Evolutionary conservation across 208 protist species (phyloP).

Genomic region (Crithidia mellificae): DNA sequence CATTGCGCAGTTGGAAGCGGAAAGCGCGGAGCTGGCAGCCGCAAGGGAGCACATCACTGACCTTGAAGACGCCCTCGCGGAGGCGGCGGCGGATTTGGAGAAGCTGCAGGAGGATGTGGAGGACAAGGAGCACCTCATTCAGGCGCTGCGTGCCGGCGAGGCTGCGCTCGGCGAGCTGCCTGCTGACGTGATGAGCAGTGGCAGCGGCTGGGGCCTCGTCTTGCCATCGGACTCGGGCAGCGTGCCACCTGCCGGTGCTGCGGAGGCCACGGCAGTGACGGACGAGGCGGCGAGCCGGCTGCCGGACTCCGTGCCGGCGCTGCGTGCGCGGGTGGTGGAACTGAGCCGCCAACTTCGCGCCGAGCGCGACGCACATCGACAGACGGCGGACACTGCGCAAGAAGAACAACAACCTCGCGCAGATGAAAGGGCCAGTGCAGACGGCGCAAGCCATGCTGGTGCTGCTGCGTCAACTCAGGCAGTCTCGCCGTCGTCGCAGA

Average conservation of each 20-base stretch:
- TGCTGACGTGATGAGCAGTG: slow-evolving; percentile 7
- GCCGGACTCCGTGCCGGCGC: background rate
- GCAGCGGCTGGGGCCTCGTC: slow-evolving; percentile 4
- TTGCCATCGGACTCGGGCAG: background rate
- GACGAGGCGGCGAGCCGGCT: background rate
- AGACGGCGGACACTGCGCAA: background rate
- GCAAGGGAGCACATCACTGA: slow-evolving; percentile 9
- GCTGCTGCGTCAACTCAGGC: background rate
- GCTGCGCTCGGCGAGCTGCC: slow-evolving; percentile 20
- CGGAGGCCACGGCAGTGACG: too few species aligned
- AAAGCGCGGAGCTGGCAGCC: slow-evolving; percentile 1
- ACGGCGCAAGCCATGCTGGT: too few species aligned
- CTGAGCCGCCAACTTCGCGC: slow-evolving; percentile 13
- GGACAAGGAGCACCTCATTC: slow-evolving; percentile 25
- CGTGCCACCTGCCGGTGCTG: background rate
- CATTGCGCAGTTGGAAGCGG: slow-evolving; percentile 8
- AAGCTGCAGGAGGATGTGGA: slow-evolving; percentile 28
- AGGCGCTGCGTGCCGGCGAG: slow-evolving; percentile 28
- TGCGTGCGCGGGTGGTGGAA: slow-evolving; percentile 15
- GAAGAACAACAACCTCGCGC: background rate
- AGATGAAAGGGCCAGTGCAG: too few species aligned
- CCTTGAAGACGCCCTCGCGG: slow-evolving; percentile 26
- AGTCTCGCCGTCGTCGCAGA: background rate
- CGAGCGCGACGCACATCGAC: background rate
- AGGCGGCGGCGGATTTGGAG: slow-evolving; percentile 21